phyloP scores from a whole-genome alignment of 495 filamentous ascomycete genomes.

The Penicillium fimorum region DNA sequence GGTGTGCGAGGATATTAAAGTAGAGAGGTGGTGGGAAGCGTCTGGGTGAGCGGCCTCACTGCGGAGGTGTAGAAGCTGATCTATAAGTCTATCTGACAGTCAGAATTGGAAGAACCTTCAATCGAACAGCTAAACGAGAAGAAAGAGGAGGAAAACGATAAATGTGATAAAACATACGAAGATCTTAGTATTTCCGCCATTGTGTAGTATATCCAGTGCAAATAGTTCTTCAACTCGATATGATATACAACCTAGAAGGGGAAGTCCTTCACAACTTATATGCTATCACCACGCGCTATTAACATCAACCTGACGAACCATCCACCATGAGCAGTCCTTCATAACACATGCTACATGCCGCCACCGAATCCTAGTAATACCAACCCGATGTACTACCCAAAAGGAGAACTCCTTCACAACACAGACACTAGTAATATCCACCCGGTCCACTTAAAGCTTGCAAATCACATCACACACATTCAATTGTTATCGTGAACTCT shows the following conservation, averaged over 20 bases:
- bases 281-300: neutral
- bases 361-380: neutral
- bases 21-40: conserved; percentile 7
- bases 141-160: neutral
- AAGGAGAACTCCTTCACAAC: neutral
- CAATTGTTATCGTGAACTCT: neutral
- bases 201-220: conserved; percentile 4
- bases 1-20: conserved; percentile 11
- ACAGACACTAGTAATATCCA: neutral
- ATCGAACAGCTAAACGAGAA: neutral
- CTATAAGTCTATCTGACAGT: conserved; percentile 10
- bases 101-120: neutral
- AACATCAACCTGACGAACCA: neutral
- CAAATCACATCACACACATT: neutral
- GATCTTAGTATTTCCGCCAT: conserved; percentile 10
- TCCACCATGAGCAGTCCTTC: neutral
- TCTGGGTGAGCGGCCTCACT: conserved; percentile 17
- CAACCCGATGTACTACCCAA: neutral
- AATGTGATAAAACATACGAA: conserved; percentile 6
- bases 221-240: neutral
- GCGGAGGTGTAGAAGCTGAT: conserved; percentile 17
- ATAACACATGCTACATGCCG: neutral
- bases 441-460: neutral
- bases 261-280: neutral
- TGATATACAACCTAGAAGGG: neutral